phyloP scores from a whole-genome alignment of 2,329 filamentous ascomycete species.

The Aspergillus melleus region DNA sequence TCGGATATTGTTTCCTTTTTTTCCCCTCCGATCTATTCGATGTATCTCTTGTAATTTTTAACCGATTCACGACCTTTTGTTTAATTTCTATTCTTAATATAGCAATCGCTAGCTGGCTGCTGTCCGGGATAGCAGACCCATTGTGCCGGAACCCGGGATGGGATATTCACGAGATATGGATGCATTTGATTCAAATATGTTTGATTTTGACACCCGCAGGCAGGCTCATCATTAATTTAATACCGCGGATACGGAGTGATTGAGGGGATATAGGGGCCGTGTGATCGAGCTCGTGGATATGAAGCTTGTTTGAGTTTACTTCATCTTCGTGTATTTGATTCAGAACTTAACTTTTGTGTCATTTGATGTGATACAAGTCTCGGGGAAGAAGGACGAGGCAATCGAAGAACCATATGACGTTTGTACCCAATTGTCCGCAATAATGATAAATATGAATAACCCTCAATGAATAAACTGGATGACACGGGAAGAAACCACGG shows the following conservation, averaged over 20 bases:
- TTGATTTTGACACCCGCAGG: neutral
- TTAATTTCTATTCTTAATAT: conserved; percentile 6
- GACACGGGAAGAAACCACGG: neutral
- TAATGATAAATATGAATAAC: too few relatives aligned
- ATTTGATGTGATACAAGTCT: neutral
- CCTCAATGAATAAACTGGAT: neutral
- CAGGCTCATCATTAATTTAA: neutral
- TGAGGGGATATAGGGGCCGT: too few relatives aligned
- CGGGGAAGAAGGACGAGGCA: neutral
- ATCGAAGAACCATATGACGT: neutral
- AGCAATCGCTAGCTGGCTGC: neutral
- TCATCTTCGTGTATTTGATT: neutral
- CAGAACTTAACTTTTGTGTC: neutral
- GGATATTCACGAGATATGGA: neutral
- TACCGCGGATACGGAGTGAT: neutral
- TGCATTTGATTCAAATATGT: neutral
- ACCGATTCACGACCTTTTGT: conserved; percentile 9
- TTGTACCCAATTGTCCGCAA: too few relatives aligned
- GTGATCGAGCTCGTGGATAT: neutral
- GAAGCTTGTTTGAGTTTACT: neutral
- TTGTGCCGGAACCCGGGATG: neutral
- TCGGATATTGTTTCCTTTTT: neutral
- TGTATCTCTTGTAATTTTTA: conserved; percentile 1
- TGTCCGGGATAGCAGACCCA: conserved; percentile 1
- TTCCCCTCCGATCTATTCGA: neutral